A percentile compares a stretch with the other conserved stretches of the same genome.
Conservation (phyloP, 2,329 filamentous ascomycete genomes). For the Camillea tinctor region DNA sequence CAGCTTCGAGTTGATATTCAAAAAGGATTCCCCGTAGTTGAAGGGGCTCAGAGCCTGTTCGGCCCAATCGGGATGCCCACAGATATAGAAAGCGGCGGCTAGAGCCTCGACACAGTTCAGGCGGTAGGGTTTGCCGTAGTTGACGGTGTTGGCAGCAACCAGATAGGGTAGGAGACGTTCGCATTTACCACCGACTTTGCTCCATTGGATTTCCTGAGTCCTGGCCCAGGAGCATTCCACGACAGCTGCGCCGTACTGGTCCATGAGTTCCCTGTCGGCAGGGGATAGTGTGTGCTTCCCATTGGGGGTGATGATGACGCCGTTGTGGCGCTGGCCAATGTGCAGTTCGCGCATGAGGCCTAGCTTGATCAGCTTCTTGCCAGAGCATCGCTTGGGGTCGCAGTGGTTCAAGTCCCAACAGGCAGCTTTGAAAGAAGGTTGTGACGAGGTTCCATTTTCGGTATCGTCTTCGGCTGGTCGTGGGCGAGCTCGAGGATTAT, state of each 20-base stretch:
- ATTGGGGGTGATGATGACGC: slow-evolving; percentile 93
- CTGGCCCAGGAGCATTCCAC: slow-evolving; percentile 98
- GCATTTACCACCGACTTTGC: slow-evolving; percentile 87
- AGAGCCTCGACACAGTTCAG: slow-evolving; percentile 95
- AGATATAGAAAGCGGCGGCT: slow-evolving; percentile 90
- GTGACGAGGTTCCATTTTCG: slow-evolving; percentile 40
- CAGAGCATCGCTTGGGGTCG: slow-evolving; percentile 93
- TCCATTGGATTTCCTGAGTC: slow-evolving; percentile 87
- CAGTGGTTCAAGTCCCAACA: slow-evolving; percentile 99
- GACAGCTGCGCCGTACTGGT: slow-evolving; percentile 88
- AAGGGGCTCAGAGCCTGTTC: slow-evolving; percentile 80
- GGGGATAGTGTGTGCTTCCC: slow-evolving; percentile 82
- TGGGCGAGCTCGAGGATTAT: slow-evolving; percentile 54
- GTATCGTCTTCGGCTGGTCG: slow-evolving; percentile 41
- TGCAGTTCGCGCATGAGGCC: slow-evolving; percentile 92
- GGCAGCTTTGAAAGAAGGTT: slow-evolving; percentile 77
- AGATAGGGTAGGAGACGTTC: slow-evolving; percentile 90
- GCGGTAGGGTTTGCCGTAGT: slow-evolving; percentile 94
- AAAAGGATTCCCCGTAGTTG: slow-evolving; percentile 81
- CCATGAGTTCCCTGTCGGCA: slow-evolving; percentile 76
- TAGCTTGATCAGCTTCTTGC: slow-evolving; percentile 88
- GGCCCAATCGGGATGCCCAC: slow-evolving; percentile 88
- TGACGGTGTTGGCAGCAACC: slow-evolving; percentile 93
- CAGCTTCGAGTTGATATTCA: slow-evolving; percentile 84
- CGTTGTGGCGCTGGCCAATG: slow-evolving; percentile 86